Base-by-base conservation (phyloP, 768 basidiomycete species). In the Astraeus odoratus region DNA sequence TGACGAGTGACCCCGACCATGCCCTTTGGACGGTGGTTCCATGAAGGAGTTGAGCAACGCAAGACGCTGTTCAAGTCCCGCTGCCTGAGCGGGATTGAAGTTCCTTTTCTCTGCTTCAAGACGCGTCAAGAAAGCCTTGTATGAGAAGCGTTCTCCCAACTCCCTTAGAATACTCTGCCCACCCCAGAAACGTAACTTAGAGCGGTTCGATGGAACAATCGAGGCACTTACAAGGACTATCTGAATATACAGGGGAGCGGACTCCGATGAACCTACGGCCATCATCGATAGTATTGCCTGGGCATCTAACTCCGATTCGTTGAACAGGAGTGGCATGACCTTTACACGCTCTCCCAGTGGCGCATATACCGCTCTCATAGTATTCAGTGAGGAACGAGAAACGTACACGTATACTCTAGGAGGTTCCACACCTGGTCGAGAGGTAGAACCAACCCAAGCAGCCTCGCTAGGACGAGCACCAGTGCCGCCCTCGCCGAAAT, bases 251-350 rank as follows among this genome's bases (percentile, higher is more conserved):
- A 86, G 57, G 0, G 84, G 85, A 0, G 81, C 75, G 0, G 70
- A 67, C 1, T 81, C 80, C 0, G 78, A 76, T 0, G 76, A 75
- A 0, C 73, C 77, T 0, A 85, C 67, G 0, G 82, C 78, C 85
- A 86, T 86, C 78, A 86, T 80, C 0, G 81, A 81, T 20, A 86
- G 52, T 46, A 86, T 78, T 0, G 83, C 80, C 12, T 77, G 63
- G 0, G 81, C 79, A 56, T 86, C 84, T 0, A 86, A 68, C 46
- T 87, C 85, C 3, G 69, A 62, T 47, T 79, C 74, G 3, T 68
- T 63, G 41, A 86, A 75, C 0, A 70, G 57, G 8, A 87, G 57
- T 0, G 82, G 77, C 41, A 74, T 66, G 0, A 86, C 78, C 0
- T 46, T 62, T 4, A 86, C 66, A 20, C 69, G 63, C 0, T 53